A percentile compares a stretch with the other conserved stretches of the same genome.
Evolutionary conservation across 495 filamentous ascomycete genomes (phyloP).

Genomic region (Trichoderma reesei): DNA sequence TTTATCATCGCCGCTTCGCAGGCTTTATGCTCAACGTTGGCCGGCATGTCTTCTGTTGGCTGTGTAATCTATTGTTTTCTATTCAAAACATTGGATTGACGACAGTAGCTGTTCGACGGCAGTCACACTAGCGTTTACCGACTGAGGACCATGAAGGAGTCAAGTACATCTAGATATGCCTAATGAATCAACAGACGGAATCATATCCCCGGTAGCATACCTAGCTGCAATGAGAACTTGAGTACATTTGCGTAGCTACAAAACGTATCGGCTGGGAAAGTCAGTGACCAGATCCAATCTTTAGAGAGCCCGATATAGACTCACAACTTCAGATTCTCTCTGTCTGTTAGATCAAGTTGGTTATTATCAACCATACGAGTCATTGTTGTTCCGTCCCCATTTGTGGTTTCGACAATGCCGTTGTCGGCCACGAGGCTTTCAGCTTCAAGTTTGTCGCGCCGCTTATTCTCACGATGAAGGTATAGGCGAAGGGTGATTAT

Average conservation of each 20-base stretch:
- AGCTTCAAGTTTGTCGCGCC: constrained; percentile 23
- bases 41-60: too few relatives aligned
- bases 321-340: constrained; percentile 33
- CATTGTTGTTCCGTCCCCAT: constrained; percentile 22
- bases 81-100: too few relatives aligned
- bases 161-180: too few relatives aligned
- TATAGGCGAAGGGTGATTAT: constrained; percentile 22
- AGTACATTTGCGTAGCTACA: not conserved
- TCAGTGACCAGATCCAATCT: too few relatives aligned
- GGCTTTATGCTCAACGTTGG: too few relatives aligned
- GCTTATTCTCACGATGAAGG: constrained; percentile 25
- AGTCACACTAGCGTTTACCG: too few relatives aligned
- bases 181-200: not conserved
- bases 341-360: constrained; percentile 34
- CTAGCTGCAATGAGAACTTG: not conserved
- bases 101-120: too few relatives aligned
- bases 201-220: not conserved
- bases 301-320: constrained; percentile 7
- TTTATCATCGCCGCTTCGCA: too few relatives aligned
- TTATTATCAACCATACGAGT: constrained; percentile 28
- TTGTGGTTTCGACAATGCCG: constrained; percentile 26
- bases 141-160: too few relatives aligned
- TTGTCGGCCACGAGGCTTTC: constrained; percentile 18
- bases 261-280: not conserved
- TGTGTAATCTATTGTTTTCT: too few relatives aligned